phyloP scores from a whole-genome alignment of 345 rosid species.

The Stellera chamaejasme region DNA sequence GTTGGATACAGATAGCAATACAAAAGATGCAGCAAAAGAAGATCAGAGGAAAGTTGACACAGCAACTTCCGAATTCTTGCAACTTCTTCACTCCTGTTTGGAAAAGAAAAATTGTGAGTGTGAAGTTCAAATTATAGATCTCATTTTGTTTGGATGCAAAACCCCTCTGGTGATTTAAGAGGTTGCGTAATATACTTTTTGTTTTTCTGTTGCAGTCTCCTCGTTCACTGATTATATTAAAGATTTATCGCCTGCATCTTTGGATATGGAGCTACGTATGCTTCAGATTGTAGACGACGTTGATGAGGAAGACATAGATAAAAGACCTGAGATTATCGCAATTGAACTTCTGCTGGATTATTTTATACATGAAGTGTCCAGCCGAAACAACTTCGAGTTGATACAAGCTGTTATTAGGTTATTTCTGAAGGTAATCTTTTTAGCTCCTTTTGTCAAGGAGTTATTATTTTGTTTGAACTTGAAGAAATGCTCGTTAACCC shows the following conservation, averaged over 20 bases:
- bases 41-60: slow-evolving; percentile 24
- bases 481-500: not conserved
- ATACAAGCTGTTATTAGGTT: slow-evolving; percentile 73
- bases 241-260: slow-evolving; percentile 74
- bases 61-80: slow-evolving; percentile 39
- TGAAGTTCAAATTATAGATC: not conserved
- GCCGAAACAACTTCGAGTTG: slow-evolving; percentile 81
- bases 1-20: slow-evolving; percentile 23
- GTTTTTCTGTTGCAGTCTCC: slow-evolving; percentile 44
- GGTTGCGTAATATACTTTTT: slow-evolving; percentile 3
- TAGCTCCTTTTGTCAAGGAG: not conserved
- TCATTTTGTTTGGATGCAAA: not conserved
- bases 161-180: no score
- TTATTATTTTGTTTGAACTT: not conserved
- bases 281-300: slow-evolving; percentile 85
- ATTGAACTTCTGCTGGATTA: slow-evolving; percentile 71
- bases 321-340: slow-evolving; percentile 53
- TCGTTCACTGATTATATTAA: slow-evolving; percentile 76
- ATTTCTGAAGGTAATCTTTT: slow-evolving; percentile 72
- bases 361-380: slow-evolving; percentile 60
- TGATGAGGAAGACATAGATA: slow-evolving; percentile 45
- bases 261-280: slow-evolving; percentile 86
- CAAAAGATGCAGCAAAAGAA: slow-evolving; percentile 23
- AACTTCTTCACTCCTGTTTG: slow-evolving; percentile 49
- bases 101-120: slow-evolving; percentile 55